Evolutionary conservation across 140 eudicot species (phyloP), one percentile per base, ranked within the genome.

Genomic region (Flaveria floridana): DNA sequence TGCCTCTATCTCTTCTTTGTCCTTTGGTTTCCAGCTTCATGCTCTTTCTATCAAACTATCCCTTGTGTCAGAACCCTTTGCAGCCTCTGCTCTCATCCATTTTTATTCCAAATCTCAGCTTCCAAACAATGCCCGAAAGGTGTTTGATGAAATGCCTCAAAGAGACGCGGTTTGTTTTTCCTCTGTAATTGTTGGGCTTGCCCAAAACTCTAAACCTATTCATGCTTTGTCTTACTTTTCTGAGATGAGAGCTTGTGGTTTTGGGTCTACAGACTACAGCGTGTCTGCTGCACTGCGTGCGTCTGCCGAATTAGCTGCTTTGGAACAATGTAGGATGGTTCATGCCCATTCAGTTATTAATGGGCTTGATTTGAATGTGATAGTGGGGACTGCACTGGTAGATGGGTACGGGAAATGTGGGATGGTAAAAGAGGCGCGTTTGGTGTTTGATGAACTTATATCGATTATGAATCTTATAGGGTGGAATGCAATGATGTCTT

Each of bases 351-450:
- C 92, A 3, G 65, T 86, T 14, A 81, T 81, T 18, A 73, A 65
- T 4, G 97, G 96, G 78, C 71, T 89, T 23, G 81, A 75, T 78
- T 78, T 65, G 25, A 79, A 82, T 81, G 81, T 72, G 34, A 74
- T 84, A 19, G 92, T 92, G 42, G 87, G 89, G 61, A 89, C 92
- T 6, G 91, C 90, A 0, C 76, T 92, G 78, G 79, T 92, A 16
- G 91, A 87, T 44, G 95, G 85, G 20, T 92, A 92, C 30, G 97
- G 96, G 48, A 92, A 87, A 71, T 92, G 95, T 53, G 97, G 97
- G 63, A 63, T 89, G 82, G 89, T 87, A 19, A 47, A 46, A 28
- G 90, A 85, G 15, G 97, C 95, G 0, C 81, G 92, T n/a, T 71
- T 80, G 25, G 79, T 92, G 57, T 92, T 92, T 68, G 77, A 87